Conservation (phyloP, 139 green algal genomes). For the Chlorokybus atmophyticus region DNA sequence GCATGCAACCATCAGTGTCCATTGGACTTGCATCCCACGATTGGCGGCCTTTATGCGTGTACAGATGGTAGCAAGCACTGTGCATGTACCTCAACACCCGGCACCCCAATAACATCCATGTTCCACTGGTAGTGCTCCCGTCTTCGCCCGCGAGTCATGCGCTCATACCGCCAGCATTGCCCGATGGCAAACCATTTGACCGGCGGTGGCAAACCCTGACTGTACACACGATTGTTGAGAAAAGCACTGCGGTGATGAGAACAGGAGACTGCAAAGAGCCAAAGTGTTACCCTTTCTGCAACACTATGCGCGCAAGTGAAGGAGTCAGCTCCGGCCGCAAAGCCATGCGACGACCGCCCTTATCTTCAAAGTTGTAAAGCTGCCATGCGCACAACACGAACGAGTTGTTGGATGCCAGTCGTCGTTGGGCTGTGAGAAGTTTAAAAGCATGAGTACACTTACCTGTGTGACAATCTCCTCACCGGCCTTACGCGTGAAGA, state of each 20-base stretch:
- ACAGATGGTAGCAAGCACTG: neutral
- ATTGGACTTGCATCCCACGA: too few relatives aligned
- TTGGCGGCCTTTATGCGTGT: too few relatives aligned
- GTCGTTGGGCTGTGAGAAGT: too few relatives aligned
- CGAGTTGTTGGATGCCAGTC: too few relatives aligned
- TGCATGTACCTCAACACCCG: slow-evolving; percentile 43
- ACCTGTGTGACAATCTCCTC: slow-evolving; percentile 93
- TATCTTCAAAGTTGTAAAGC: slow-evolving; percentile 98
- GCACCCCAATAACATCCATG: slow-evolving; percentile 88
- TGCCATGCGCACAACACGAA: too few relatives aligned
- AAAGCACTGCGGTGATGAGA: neutral
- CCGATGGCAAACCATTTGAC: slow-evolving; percentile 93
- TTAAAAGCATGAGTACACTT: too few relatives aligned
- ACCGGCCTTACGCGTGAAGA: slow-evolving; percentile 90
- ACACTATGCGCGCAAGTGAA: slow-evolving; percentile 51
- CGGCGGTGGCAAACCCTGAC: slow-evolving; percentile 51
- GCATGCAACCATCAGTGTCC: too few relatives aligned
- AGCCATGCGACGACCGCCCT: slow-evolving; percentile 69
- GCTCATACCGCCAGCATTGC: slow-evolving; percentile 95
- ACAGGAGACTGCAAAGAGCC: neutral
- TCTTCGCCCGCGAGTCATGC: slow-evolving; percentile 74
- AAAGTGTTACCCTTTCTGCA: slow-evolving; percentile 26
- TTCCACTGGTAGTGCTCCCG: slow-evolving; percentile 98
- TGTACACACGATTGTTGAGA: slow-evolving; percentile 4
- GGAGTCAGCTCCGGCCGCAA: slow-evolving; percentile 93